phyloP scores from a whole-genome alignment of 768 basidiomycete genomes.

The Amanita inopinata region DNA sequence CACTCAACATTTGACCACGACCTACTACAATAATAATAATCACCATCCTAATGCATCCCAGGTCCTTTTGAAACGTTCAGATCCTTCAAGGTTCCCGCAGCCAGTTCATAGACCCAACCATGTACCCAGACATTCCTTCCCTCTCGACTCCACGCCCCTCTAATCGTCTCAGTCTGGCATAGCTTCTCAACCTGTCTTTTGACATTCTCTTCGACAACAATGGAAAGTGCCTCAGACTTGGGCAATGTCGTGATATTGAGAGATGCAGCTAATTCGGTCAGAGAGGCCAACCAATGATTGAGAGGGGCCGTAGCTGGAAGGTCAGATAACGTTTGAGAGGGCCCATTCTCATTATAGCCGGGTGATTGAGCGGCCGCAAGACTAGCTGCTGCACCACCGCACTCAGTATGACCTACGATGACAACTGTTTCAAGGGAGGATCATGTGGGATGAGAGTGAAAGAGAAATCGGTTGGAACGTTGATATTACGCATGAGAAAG shows the following conservation, averaged over 20 bases:
- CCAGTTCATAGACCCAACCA: slow-evolving; percentile 65
- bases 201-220: slow-evolving; percentile 53
- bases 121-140: slow-evolving; percentile 48
- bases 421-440: slow-evolving; percentile 48
- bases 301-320: slow-evolving; percentile 38
- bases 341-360: slow-evolving; percentile 18
- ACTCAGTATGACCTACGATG: slow-evolving; percentile 75
- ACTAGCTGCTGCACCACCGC: slow-evolving; percentile 66
- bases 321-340: slow-evolving; percentile 24
- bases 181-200: slow-evolving; percentile 43
- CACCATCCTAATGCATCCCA: slow-evolving; percentile 4
- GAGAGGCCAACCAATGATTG: slow-evolving; percentile 62
- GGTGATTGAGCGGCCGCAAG: slow-evolving; percentile 33
- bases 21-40: background rate
- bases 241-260: slow-evolving; percentile 32
- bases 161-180: slow-evolving; percentile 33
- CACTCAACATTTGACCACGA: no score
- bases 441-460: no score
- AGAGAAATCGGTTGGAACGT: slow-evolving; percentile 27
- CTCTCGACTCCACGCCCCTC: slow-evolving; percentile 36
- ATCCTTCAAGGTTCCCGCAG: slow-evolving; percentile 48
- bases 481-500: slow-evolving; percentile 14
- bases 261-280: slow-evolving; percentile 41
- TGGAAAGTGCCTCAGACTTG: slow-evolving; percentile 27
- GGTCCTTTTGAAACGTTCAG: slow-evolving; percentile 39